Base-by-base conservation (phyloP, 2,329 filamentous ascomycete species). In the Colletotrichum limetticola region DNA sequence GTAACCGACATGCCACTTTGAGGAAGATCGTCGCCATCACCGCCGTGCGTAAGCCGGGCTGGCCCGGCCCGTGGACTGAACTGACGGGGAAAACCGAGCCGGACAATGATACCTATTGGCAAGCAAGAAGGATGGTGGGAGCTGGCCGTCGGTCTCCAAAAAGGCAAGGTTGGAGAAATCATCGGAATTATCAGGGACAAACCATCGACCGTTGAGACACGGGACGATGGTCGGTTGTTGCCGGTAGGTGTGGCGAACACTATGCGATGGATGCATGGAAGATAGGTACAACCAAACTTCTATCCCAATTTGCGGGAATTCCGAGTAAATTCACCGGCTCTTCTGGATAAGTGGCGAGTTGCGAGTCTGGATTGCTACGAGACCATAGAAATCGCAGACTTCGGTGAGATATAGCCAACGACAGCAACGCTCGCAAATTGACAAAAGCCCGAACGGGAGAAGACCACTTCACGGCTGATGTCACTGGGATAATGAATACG, bases 41-140 rank as follows among this genome's bases (percentile, higher is more conserved):
- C 58, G 59, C 19, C 30, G 24, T 55, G 59, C 11, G 46, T 71
- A 73, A 73, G 71, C 71, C 66, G 71, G 66, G 66, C 66, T 60
- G 71, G 71, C n/a, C 71, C 66, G 71, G 61, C 46, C 71, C 66
- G 71, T 49, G 49, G 46, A 14, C 35, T 70, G 46, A 35, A 66
- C 60, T 32, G 46, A 42, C 28, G 55, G 71, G 46, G 46, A 14
- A 56, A 64, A 68, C 55, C 30, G 30, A 58, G 30, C 55, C 58
- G 32, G 58, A 12, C 46, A 16, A 26, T 42, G 55, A 12, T 46
- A n/a, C 42, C 37, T 19, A 52, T 42, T 49, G 7, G 37, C 42
- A 22, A 46, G 52, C 52, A 30, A 37, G 52, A 32, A 30, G 28
- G 26, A 42, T n/a, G 12, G 19, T 35, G 58, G 58, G 22, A 65